Base-by-base conservation (phyloP, 345 rosid genomes). In the Turritis glabra region DNA sequence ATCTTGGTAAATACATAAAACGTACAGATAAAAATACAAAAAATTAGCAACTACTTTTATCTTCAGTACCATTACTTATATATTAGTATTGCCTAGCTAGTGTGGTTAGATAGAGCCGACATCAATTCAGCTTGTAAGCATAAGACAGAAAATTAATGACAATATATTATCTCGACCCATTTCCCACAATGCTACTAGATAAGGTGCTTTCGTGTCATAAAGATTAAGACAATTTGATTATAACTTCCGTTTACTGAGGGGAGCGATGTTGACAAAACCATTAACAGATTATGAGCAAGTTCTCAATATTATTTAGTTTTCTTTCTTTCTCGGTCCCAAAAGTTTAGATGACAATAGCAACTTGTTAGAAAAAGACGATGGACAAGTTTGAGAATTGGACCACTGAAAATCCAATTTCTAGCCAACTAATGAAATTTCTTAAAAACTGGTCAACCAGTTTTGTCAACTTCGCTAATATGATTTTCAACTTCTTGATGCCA, bases 281-380 rank as follows among this genome's bases (percentile, higher is more conserved):
- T 44, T 43, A 43, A 54, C 57, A 32, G 9, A 46, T n/a, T 63
- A 41, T 29, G 35, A 58, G 48, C 29, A 54, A 52, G 26, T 32
- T 72, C 44, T 62, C 33, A 19, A 19, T n/a, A 15, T n/a, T 56
- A n/a, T 32, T 18, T 8, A 47, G 25, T 19, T 47, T 37, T 47
- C 23, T 47, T 47, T 19, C 13, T 47, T 19, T 47, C 23, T 47
- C 12, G 53, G 53, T 47, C 53, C 26, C 53, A 19, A 19, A 19
- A 19, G n/a, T n/a, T n/a, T n/a, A n/a, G n/a, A 10, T n/a, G 65
- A 56, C 43, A 56, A 35, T 18, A 44, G 19, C 73, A 67, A 75
- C 44, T 75, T 67, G 79, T 67, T 29, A 66, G 61, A 35, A 74
- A 63, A 57, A 57, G 73, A 74, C 67, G 67, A 74, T 18, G 60